These are phyloP conservation scores for Neostapfia colusana DNA, from an alignment of 176 grass and related monocot genomes.

Conservation along the genomic window DNA sequence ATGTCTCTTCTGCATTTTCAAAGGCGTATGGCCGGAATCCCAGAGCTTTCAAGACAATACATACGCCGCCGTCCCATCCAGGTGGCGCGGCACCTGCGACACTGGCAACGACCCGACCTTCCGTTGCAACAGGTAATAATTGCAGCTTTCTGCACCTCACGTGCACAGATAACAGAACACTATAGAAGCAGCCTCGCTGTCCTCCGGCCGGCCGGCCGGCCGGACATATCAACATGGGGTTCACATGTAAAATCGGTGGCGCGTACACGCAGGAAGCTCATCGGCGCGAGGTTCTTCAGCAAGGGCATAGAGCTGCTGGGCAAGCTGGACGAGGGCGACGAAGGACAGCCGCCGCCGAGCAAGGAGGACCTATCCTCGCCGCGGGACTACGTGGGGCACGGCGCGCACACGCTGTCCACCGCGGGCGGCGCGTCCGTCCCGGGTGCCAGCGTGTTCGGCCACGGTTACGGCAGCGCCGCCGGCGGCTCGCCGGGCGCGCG, in stretches of 20 bases:
- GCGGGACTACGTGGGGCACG: conserved; percentile 60
- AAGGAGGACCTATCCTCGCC: conserved; percentile 47
- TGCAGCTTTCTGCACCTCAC: neutral
- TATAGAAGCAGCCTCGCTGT: neutral
- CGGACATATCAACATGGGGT: neutral
- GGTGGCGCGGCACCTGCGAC: conserved; percentile 27
- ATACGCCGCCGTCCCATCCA: neutral
- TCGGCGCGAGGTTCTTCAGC: conserved; percentile 67
- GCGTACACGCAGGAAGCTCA: conserved; percentile 52
- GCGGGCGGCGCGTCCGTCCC: conserved; percentile 47
- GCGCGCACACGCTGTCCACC: conserved; percentile 71
- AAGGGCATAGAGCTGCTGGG: neutral
- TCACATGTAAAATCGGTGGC: neutral
- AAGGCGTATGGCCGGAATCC: conserved; percentile 47
- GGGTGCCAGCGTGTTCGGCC: conserved; percentile 43
- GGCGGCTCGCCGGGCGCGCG: conserved; percentile 63
- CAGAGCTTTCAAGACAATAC: conserved; percentile 29
- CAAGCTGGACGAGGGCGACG: neutral
- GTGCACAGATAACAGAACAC: neutral
- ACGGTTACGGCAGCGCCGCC: conserved; percentile 54
- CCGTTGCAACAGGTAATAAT: conserved; percentile 40
- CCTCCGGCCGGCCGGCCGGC: neutral
- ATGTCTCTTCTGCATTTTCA: neutral
- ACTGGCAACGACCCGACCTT: conserved; percentile 25
- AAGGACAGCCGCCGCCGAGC: neutral